Base-by-base conservation (phyloP, 2,329 filamentous ascomycete species). In the Paracoccidioides lutzii region DNA sequence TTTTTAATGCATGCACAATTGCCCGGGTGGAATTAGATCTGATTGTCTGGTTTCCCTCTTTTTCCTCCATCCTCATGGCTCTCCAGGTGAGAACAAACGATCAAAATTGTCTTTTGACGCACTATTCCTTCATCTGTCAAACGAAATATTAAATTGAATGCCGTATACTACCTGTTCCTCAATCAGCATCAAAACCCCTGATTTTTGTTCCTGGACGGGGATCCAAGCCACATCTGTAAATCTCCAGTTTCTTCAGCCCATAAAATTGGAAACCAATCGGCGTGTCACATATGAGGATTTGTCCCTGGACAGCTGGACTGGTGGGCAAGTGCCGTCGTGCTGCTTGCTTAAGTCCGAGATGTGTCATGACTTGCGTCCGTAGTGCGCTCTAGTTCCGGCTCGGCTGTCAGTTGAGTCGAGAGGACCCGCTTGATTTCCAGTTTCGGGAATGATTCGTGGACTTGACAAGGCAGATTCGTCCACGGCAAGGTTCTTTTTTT, bases 191-290 rank as follows among this genome's bases (percentile, higher is more conserved):
- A 22, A 2, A 22, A 22, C 22, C 22, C 22, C 22, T 22, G 22
- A 22, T 22, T 22, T 22, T 2, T 22, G 22, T 22, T 22, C 22
- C 22, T 22, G 22, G 22, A 22, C 22, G 22, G 22, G 22, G 48
- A 33, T 14, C 49, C 49, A 52, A 52, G 49, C 49, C 49, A 52
- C 49, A 52, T 8, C 32, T 1, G 2, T 22, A 37, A 9, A 15
- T 22, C 49, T 52, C 49, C 37, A 42, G 37, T 30, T 10, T 52
- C 49, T 42, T 52, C 49, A 52, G 49, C 37, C 49, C 49, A 28
- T 52, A 14, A 41, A 42, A 12, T 42, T 28, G 49, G 49, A 41
- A 52, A 41, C 49, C 49, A 52, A 52, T 52, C 22, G 41, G 15
- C 22, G 6, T n/a, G 22, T n/a, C 22, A 22, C 37, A 42, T 41